These are phyloP conservation scores for Puccinia triticina DNA, from an alignment of 1,284 basidiomycete species.

Conservation along the genomic window DNA sequence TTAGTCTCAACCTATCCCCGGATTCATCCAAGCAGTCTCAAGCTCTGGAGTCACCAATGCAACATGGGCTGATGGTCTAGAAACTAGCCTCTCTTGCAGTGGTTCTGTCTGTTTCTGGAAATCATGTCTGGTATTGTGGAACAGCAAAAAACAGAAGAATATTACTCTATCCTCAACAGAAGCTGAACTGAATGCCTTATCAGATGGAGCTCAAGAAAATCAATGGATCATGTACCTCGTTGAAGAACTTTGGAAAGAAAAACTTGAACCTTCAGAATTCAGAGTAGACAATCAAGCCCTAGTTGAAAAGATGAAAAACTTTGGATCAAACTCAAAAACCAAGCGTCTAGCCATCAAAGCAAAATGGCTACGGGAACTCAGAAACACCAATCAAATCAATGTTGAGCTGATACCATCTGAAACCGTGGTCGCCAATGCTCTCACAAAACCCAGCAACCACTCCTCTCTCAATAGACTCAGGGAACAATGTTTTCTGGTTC, in stretches of 20 bases:
- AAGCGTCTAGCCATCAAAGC: neutral
- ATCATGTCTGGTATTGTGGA: neutral
- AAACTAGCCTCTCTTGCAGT: neutral
- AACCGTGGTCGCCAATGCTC: neutral
- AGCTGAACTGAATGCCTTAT: too few relatives aligned
- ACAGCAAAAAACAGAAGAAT: constrained; percentile 1
- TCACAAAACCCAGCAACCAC: neutral
- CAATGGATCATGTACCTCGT: neutral
- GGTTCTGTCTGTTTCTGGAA: constrained; percentile 6
- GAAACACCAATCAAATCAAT: neutral
- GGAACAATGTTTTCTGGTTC: constrained; percentile 8
- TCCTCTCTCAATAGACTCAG: neutral
- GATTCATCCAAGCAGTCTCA: neutral
- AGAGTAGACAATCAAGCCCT: neutral
- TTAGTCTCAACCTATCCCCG: neutral
- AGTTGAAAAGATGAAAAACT: neutral
- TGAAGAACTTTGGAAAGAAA: constrained; percentile 7
- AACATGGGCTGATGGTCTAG: neutral
- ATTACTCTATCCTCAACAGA: neutral
- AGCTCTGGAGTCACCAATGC: neutral
- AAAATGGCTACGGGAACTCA: neutral
- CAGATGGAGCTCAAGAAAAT: too few relatives aligned
- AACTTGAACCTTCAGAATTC: neutral
- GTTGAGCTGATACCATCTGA: neutral
- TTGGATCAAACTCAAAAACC: constrained; percentile 20